Evolutionary conservation across 1,284 basidiomycete species (phyloP).

Genomic region (Schizophyllum amplum): DNA sequence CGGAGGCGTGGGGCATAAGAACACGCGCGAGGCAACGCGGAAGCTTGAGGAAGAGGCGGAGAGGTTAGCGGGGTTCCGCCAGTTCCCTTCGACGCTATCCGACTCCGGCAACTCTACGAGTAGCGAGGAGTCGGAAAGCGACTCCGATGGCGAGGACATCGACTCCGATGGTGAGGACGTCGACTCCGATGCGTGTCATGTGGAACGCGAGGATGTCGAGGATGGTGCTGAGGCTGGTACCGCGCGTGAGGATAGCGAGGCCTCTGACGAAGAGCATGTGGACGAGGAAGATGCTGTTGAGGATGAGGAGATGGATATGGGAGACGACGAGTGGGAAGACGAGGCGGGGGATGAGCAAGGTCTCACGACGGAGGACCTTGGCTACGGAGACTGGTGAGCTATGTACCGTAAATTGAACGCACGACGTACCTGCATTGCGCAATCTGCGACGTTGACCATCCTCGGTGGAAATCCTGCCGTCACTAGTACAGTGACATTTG

Average conservation of each 20-base stretch:
- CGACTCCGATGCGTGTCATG: background rate
- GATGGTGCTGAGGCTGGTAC: background rate
- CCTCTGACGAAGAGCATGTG: conserved; percentile 1
- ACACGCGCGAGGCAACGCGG: conserved; percentile 1
- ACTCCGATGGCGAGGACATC: background rate
- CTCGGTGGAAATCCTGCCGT: too few relatives aligned
- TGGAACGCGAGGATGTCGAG: background rate
- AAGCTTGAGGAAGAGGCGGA: conserved; percentile 2
- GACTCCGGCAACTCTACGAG: background rate
- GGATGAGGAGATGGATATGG: too few relatives aligned
- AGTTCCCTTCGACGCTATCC: background rate
- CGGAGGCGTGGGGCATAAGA: conserved; percentile 5
- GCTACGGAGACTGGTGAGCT: too few relatives aligned
- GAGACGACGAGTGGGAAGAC: background rate
- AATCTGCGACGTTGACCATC: too few relatives aligned
- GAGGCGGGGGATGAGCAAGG: too few relatives aligned
- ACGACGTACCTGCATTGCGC: too few relatives aligned
- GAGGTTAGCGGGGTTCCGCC: background rate
- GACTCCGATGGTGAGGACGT: background rate
- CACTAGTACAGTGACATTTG: too few relatives aligned
- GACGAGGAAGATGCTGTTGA: too few relatives aligned
- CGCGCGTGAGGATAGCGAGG: background rate
- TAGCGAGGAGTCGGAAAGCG: background rate
- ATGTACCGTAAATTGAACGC: too few relatives aligned
- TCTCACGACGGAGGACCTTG: too few relatives aligned